Evolutionary conservation across 2,329 filamentous ascomycete species (phyloP).

Genomic region (Myriosclerotinia scirpicola): DNA sequence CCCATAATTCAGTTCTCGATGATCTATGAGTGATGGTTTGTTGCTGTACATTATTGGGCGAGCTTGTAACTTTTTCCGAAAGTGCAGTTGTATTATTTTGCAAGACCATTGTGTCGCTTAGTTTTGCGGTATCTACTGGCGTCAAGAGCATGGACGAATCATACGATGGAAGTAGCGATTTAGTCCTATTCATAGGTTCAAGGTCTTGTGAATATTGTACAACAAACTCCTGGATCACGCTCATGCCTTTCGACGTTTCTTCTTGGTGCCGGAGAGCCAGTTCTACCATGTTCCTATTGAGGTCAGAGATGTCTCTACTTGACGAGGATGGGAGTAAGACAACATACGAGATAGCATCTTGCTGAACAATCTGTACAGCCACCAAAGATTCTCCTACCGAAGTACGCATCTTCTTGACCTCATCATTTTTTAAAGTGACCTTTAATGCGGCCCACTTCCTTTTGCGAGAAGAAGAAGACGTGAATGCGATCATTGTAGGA

Average conservation of each 20-base stretch:
- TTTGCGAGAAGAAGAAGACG: neutral
- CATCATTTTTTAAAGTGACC: neutral
- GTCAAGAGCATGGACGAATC: neutral
- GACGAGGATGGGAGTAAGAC: neutral
- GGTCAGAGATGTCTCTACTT: neutral
- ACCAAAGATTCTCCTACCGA: constrained; percentile 8
- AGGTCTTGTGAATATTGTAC: neutral
- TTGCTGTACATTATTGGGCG: neutral
- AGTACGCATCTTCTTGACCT: neutral
- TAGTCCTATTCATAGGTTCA: too few relatives aligned
- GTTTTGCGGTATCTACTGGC: neutral
- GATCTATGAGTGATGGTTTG: neutral
- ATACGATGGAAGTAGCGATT: neutral
- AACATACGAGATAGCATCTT: constrained; percentile 5
- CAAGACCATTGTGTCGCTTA: neutral
- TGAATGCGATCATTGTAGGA: neutral
- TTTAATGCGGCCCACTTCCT: constrained; percentile 5
- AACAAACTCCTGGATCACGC: neutral
- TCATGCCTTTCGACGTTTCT: constrained; percentile 9
- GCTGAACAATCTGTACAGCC: neutral
- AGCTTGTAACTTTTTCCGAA: neutral
- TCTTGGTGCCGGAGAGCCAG: constrained; percentile 3
- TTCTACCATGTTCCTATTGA: constrained; percentile 5
- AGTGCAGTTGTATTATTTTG: neutral
- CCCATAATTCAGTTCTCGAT: neutral